Conservation (phyloP, 208 protist genomes). For the Wallacemonas sp. region DNA sequence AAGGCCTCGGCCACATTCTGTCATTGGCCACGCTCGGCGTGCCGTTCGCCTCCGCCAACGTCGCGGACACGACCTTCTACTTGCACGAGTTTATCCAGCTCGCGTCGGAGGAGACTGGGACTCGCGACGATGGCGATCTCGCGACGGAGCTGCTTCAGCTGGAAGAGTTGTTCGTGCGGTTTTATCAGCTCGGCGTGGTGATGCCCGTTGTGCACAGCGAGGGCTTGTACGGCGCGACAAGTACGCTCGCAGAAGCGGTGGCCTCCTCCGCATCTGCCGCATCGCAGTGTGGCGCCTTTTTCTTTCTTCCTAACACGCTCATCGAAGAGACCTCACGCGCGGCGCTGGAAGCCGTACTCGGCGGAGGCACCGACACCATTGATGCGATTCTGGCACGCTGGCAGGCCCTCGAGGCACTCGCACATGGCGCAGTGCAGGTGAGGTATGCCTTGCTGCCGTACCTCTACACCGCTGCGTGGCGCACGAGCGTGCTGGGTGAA, state of each 20-base stretch:
- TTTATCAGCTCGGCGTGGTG: constrained; percentile 95
- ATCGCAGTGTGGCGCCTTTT: background rate
- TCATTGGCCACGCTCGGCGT: constrained; percentile 89
- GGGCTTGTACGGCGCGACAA: constrained; percentile 23
- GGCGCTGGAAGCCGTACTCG: background rate
- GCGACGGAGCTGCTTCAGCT: constrained; percentile 10
- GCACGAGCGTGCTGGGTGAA: constrained; percentile 54
- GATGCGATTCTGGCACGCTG: background rate
- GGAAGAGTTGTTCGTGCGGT: constrained; percentile 93
- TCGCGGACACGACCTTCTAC: constrained; percentile 87
- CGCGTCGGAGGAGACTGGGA: background rate
- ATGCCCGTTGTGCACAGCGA: constrained; percentile 14
- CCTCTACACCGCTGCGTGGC: constrained; percentile 93
- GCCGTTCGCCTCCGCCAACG: constrained; percentile 94
- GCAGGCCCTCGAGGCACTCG: constrained; percentile 16
- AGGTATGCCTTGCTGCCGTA: constrained; percentile 95
- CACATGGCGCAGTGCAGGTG: constrained; percentile 34
- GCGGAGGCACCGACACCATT: background rate
- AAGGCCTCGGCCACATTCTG: constrained; percentile 80
- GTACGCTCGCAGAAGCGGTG: background rate
- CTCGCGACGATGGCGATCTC: constrained; percentile 1
- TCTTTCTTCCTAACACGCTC: constrained; percentile 8
- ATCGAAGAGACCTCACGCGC: background rate
- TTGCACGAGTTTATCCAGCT: constrained; percentile 39
- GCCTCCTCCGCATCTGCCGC: background rate